Evolutionary conservation across 495 filamentous ascomycete species (phyloP).

Genomic region (Platismatia glauca): DNA sequence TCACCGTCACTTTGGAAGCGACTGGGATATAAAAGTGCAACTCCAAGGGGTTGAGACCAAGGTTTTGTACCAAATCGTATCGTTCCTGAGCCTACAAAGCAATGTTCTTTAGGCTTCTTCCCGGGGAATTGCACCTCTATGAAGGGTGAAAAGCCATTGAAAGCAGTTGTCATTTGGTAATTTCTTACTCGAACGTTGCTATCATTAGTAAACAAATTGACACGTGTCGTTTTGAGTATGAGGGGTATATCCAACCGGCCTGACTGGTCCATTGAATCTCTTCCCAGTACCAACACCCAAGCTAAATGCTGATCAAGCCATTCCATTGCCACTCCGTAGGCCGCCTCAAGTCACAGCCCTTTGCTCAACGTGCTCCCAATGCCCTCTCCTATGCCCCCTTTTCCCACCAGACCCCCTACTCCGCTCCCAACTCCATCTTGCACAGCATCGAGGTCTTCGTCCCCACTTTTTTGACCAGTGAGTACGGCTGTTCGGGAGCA

Average conservation of each 20-base stretch:
- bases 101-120: neutral
- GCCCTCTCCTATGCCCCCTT: constrained; percentile 22
- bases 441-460: constrained; percentile 32
- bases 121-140: neutral
- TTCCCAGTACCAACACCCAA: neutral
- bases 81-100: neutral
- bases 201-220: neutral
- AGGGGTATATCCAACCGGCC: neutral
- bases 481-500: constrained; percentile 21
- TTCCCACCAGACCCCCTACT: constrained; percentile 25
- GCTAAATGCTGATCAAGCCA: constrained; percentile 1
- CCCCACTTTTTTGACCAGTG: constrained; percentile 30
- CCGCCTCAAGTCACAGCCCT: constrained; percentile 11
- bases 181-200: neutral
- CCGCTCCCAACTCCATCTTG: constrained; percentile 31
- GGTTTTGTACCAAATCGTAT: neutral
- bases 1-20: constrained; percentile 19
- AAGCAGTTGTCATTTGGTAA: neutral
- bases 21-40: constrained; percentile 8
- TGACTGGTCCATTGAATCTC: neutral
- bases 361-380: constrained; percentile 22
- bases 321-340: neutral
- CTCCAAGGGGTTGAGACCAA: neutral
- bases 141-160: neutral
- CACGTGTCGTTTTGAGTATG: neutral